Evolutionary conservation across 2,329 filamentous ascomycete species (phyloP).

Genomic region (Colletotrichum orchidophilum): DNA sequence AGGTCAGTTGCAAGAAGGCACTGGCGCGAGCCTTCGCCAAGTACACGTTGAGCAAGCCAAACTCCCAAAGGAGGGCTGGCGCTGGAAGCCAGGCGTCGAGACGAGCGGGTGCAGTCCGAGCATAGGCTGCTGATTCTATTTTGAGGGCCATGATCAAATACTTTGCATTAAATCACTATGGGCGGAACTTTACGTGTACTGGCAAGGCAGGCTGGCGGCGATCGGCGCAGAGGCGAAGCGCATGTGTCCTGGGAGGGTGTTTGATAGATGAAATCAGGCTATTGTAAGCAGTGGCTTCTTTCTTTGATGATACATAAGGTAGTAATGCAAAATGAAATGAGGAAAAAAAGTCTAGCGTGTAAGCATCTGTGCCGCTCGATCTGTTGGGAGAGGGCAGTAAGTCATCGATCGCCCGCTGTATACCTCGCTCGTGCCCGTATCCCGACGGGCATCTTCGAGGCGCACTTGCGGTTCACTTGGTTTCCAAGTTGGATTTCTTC

Average conservation of each 20-base stretch:
- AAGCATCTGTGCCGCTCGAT: neutral
- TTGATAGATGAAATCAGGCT: constrained; percentile 19
- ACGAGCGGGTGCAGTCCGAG: constrained; percentile 22
- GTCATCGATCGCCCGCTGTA: neutral
- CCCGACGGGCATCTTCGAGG: neutral
- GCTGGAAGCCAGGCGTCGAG: constrained; percentile 34
- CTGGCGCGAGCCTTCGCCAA: constrained; percentile 95
- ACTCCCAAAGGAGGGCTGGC: constrained; percentile 37
- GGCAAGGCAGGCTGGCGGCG: constrained; percentile 25
- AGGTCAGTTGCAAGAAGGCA: constrained; percentile 97
- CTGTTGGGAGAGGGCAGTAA: neutral
- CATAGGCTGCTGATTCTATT: constrained; percentile 8
- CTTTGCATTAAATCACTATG: constrained; percentile 1
- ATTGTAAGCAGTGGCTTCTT: constrained; percentile 12
- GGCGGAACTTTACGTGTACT: constrained; percentile 4
- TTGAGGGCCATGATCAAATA: constrained; percentile 1
- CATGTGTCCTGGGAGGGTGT: constrained; percentile 8
- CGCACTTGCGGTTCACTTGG: no score
- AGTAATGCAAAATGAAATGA: neutral
- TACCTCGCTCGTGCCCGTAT: no score
- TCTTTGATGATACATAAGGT: neutral
- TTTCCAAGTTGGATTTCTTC: no score
- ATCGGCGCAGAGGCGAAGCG: constrained; percentile 33
- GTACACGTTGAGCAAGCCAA: constrained; percentile 73
- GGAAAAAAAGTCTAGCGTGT: neutral